phyloP scores from a whole-genome alignment of 306 rosid species.

The Phaseolus lunatus region DNA sequence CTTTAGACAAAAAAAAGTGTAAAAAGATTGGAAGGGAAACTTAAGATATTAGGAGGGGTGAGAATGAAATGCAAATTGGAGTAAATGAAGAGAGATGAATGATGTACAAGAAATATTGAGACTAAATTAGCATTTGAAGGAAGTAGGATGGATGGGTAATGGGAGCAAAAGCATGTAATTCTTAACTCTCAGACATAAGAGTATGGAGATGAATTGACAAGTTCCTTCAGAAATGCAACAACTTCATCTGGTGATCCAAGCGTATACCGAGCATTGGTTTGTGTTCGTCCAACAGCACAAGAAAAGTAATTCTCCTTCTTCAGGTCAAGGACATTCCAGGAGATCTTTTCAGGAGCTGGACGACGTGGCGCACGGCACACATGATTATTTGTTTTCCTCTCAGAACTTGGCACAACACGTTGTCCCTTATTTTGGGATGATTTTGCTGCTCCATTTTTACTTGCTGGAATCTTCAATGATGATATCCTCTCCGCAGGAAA shows the following conservation, averaged over 20 bases:
- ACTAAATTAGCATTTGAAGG: neutral
- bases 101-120: conserved; percentile 8
- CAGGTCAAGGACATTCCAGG: conserved; percentile 95
- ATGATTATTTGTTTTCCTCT: conserved; percentile 65
- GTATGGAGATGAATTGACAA: conserved; percentile 52
- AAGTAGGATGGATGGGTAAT: neutral
- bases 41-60: too few species aligned
- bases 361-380: conserved; percentile 47
- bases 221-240: conserved; percentile 68
- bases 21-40: too few species aligned
- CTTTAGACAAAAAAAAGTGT: too few species aligned
- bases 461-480: conserved; percentile 53
- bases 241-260: conserved; percentile 79
- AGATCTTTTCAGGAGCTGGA: conserved; percentile 69
- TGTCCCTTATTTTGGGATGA: conserved; percentile 62
- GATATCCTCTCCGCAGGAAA: conserved; percentile 64
- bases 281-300: conserved; percentile 84
- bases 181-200: conserved; percentile 11
- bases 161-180: neutral
- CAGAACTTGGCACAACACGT: conserved; percentile 50
- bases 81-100: neutral
- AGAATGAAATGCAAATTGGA: neutral
- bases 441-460: conserved; percentile 59
- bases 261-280: conserved; percentile 75
- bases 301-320: conserved; percentile 93